Evolutionary conservation across 345 rosid genomes (phyloP), one percentile per base, ranked within the genome.

Genomic region (Eucalyptus globulus): DNA sequence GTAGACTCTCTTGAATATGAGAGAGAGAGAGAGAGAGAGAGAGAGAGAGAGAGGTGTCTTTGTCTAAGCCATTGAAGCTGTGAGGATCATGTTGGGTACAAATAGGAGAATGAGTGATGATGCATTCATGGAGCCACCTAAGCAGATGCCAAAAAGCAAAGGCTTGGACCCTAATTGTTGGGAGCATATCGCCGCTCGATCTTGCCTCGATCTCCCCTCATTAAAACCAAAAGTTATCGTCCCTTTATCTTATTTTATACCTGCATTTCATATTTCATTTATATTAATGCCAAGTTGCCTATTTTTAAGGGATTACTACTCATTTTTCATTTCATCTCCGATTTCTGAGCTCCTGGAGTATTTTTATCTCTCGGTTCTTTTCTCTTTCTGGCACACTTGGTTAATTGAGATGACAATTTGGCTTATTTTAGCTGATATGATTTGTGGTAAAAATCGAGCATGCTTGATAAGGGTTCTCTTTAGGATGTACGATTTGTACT

Each of bases 201-300:
- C 95, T 94, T 89, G 90, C 88, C 93, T 92, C 91, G 93, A 92
- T 91, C 65, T 92, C 85, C 90, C 87, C 91, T 89, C 92, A 87
- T 91, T 89, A 91, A 93, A 87, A 51, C 93, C 86, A 93, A 93
- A 93, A 91, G 69, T 65, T 21, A 26, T 40, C 49, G 58, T 40
- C 80, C 60, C 60, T 17, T 80, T 21, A 43, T 89, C 86, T 27
- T 40, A 40, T 83, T 76, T 76, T 76, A 40, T 37, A 40, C 83
- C 45, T 21, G 14, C 83, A 19, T 76, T 8, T 76, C 83, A 76
- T 21, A 19, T 76, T 43, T 76, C 2, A 76, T 76, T 76, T 37
- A 19, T 40, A 76, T 21, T 21, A 76, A 76, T 4, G 83, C 14
- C 27, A 40, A 21, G 27, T 37, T 76, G 47, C 83, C 83, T 37